These are phyloP conservation scores for Neopestalotiopsis sp. DNA, from an alignment of 2,329 filamentous ascomycete species.

Conservation along the genomic window DNA sequence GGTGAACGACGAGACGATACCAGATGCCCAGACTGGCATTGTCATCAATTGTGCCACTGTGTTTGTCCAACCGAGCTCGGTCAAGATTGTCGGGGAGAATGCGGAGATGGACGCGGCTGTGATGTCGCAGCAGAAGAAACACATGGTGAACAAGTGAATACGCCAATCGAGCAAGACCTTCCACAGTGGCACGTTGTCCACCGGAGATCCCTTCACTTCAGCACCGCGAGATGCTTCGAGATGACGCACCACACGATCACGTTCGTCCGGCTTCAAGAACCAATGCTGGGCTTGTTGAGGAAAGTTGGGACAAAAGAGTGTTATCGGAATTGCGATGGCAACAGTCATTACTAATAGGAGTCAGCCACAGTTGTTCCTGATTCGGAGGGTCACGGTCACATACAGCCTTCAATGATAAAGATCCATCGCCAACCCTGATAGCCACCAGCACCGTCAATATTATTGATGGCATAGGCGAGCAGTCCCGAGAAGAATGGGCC, in stretches of 20 bases:
- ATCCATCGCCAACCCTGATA: conserved; percentile 51
- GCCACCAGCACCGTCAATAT: conserved; percentile 44
- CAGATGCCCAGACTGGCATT: conserved; percentile 34
- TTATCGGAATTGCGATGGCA: conserved; percentile 24
- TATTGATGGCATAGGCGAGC: conserved; percentile 45
- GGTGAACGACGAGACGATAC: conserved; percentile 30
- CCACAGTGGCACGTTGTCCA: conserved; percentile 30
- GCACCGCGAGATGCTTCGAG: conserved; percentile 31
- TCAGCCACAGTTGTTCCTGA: background rate
- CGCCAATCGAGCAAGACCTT: conserved; percentile 33
- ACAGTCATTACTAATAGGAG: conserved; percentile 25
- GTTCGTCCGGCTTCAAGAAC: conserved; percentile 31
- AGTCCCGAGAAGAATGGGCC: conserved; percentile 45
- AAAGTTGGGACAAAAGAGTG: conserved; percentile 32
- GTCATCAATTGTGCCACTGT: conserved; percentile 33
- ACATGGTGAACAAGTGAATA: conserved; percentile 34
- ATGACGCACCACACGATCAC: conserved; percentile 26
- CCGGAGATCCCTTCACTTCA: conserved; percentile 29
- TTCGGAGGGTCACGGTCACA: background rate
- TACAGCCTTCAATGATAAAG: conserved; percentile 44
- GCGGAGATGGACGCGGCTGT: conserved; percentile 33
- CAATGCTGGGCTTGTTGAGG: conserved; percentile 33
- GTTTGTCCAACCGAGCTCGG: conserved; percentile 29
- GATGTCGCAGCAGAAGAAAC: conserved; percentile 36
- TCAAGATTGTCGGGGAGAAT: conserved; percentile 33